phyloP scores from a whole-genome alignment of 164 flowering plant species.

The Annona squamosa region DNA sequence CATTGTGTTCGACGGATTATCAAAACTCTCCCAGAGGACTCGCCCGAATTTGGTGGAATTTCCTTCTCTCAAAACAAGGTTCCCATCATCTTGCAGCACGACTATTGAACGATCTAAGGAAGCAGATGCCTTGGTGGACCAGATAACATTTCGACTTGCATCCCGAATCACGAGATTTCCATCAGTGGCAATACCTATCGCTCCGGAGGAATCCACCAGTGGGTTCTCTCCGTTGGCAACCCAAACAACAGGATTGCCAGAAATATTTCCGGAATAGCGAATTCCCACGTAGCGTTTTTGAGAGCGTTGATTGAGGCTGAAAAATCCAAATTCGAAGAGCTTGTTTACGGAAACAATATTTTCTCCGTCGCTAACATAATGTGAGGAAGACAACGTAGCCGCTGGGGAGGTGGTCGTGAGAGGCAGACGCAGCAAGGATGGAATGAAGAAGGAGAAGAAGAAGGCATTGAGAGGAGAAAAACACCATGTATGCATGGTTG shows the following conservation, averaged over 20 bases:
- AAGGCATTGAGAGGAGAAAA: not conserved
- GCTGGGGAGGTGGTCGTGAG: not conserved
- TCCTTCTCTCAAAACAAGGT: constrained; percentile 10
- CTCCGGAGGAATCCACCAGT: not conserved
- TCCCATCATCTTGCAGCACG: constrained; percentile 19
- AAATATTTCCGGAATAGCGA: not conserved
- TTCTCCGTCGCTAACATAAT: not conserved
- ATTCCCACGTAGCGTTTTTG: not conserved
- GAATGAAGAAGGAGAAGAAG: not conserved
- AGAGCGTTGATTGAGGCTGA: not conserved
- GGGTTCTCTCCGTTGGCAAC: constrained; percentile 8
- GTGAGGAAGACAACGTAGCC: not conserved
- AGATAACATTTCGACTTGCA: not conserved
- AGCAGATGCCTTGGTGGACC: not conserved
- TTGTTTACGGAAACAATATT: not conserved
- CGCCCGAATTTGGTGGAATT: not conserved
- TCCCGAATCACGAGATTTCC: constrained; percentile 5
- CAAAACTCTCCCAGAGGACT: constrained; percentile 33
- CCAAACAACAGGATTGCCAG: not conserved
- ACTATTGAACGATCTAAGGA: constrained; percentile 2
- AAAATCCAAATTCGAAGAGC: constrained; percentile 1
- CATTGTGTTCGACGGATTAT: constrained; percentile 25
- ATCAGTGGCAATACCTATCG: not conserved
- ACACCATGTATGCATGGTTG: not conserved
- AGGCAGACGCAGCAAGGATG: not conserved